Evolutionary conservation across 2,329 filamentous ascomycete genomes (phyloP).

Genomic region (Aspergillus sp.): DNA sequence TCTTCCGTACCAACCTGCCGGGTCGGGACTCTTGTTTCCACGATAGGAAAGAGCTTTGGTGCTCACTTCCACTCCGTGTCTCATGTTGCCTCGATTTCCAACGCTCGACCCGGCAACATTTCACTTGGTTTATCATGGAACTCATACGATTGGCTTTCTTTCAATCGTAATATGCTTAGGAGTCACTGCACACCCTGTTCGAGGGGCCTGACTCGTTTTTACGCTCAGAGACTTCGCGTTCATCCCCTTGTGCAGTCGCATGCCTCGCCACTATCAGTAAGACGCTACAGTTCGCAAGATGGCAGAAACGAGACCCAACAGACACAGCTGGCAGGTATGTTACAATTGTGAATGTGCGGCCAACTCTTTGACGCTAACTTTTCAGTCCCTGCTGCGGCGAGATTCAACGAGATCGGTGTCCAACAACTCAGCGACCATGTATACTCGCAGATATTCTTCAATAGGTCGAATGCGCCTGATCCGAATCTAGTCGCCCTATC

Average conservation of each 20-base stretch:
- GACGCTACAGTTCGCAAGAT: constrained; percentile 14
- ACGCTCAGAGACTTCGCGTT: constrained; percentile 25
- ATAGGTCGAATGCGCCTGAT: constrained; percentile 54
- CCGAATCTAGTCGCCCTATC: constrained; percentile 76
- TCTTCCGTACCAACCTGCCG: constrained; percentile 14
- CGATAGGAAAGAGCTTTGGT: constrained; percentile 18
- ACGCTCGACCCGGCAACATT: constrained; percentile 19
- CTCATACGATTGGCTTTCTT: neutral
- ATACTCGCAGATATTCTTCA: constrained; percentile 77
- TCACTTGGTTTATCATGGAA: constrained; percentile 19
- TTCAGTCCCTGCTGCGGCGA: constrained; percentile 52
- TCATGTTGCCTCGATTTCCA: neutral
- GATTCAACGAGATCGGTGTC: constrained; percentile 90
- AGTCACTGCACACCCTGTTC: constrained; percentile 31
- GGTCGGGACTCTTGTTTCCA: constrained; percentile 15
- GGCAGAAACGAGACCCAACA: constrained; percentile 5
- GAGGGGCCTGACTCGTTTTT: constrained; percentile 30
- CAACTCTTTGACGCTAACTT: constrained; percentile 15
- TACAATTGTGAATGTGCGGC: neutral
- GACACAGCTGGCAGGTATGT: constrained; percentile 31
- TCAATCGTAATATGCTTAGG: constrained; percentile 26
- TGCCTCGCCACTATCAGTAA: constrained; percentile 14
- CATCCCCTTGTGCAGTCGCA: constrained; percentile 13
- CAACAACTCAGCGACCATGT: constrained; percentile 88
- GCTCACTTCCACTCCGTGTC: constrained; percentile 7